Evolutionary conservation across 2,329 filamentous ascomycete species (phyloP).

Genomic region (Myrmaecium sp.): DNA sequence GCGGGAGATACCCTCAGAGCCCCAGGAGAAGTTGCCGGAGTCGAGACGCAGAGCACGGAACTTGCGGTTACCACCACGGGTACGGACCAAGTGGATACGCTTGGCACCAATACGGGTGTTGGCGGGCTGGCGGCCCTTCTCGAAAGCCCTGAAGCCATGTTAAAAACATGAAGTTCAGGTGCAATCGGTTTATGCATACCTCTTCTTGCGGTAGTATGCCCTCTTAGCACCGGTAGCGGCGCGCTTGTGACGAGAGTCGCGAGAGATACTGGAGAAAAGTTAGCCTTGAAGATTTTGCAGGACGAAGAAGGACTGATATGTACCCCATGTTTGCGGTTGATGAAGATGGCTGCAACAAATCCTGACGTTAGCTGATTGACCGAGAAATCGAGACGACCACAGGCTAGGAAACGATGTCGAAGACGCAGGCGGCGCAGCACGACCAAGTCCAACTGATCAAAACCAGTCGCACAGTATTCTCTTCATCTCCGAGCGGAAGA

Average conservation of each 20-base stretch:
- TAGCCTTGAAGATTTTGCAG: slow-evolving; percentile 13
- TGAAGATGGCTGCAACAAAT: slow-evolving; percentile 23
- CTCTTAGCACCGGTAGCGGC: slow-evolving; percentile 92
- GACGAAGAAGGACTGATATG: slow-evolving; percentile 9
- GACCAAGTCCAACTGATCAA: too few relatives aligned
- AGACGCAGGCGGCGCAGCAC: too few relatives aligned
- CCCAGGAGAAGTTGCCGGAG: slow-evolving; percentile 98
- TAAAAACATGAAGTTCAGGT: slow-evolving; percentile 49
- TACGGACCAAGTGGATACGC: slow-evolving; percentile 93
- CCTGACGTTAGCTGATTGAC: too few relatives aligned
- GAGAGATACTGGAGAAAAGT: slow-evolving; percentile 63
- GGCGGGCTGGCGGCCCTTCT: slow-evolving; percentile 97
- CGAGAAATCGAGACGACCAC: too few relatives aligned
- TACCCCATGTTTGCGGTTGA: slow-evolving; percentile 36
- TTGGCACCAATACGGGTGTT: slow-evolving; percentile 98
- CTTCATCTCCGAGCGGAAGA: too few relatives aligned
- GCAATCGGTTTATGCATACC: slow-evolving; percentile 40
- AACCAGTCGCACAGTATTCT: too few relatives aligned
- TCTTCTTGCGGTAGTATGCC: slow-evolving; percentile 42
- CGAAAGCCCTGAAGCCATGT: slow-evolving; percentile 86
- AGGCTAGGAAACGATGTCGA: too few relatives aligned
- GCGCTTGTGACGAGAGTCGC: slow-evolving; percentile 99
- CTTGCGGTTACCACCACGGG: slow-evolving; percentile 97
- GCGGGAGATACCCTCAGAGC: slow-evolving; percentile 91
- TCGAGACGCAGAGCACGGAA: slow-evolving; percentile 98